Conservation (phyloP, 2,329 filamentous ascomycete genomes). For the Cephalotrichum gorgonifer region DNA sequence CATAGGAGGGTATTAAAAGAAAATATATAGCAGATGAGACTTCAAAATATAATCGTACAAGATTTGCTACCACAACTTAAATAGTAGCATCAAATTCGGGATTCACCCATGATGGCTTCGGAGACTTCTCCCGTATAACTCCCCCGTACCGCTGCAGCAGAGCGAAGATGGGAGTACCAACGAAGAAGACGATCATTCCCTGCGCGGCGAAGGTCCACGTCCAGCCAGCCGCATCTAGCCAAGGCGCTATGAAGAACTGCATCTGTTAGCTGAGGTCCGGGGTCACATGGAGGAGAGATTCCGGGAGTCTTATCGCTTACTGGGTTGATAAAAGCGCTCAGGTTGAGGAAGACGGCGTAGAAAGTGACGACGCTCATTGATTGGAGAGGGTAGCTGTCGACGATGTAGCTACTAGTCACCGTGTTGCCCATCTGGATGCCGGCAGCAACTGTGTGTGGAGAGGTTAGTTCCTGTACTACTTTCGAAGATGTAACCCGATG, state of each 20-base stretch:
- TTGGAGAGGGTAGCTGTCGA: slow-evolving; percentile 45
- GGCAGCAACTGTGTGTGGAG: slow-evolving; percentile 28
- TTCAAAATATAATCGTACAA: no score
- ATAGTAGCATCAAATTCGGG: slow-evolving; percentile 22
- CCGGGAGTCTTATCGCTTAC: not conserved
- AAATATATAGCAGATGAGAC: no score
- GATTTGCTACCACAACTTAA: no score
- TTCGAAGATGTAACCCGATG: not conserved
- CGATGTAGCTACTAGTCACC: slow-evolving; percentile 37
- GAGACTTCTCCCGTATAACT: slow-evolving; percentile 21
- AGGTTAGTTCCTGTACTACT: not conserved
- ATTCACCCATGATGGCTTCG: slow-evolving; percentile 33
- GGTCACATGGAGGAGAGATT: not conserved
- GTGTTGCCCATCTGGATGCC: slow-evolving; percentile 49
- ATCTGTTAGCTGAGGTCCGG: not conserved
- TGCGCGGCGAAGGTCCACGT: slow-evolving; percentile 40
- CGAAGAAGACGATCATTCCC: slow-evolving; percentile 31
- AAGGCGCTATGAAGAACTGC: slow-evolving; percentile 36
- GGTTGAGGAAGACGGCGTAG: slow-evolving; percentile 41
- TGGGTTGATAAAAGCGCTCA: slow-evolving; percentile 32
- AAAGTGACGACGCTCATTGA: slow-evolving; percentile 43
- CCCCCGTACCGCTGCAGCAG: slow-evolving; percentile 28
- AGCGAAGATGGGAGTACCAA: slow-evolving; percentile 24
- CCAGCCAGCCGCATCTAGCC: slow-evolving; percentile 33
- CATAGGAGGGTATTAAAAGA: no score